phyloP scores from a whole-genome alignment of 2,329 filamentous ascomycete species.

The Fusarium cyanostomum region DNA sequence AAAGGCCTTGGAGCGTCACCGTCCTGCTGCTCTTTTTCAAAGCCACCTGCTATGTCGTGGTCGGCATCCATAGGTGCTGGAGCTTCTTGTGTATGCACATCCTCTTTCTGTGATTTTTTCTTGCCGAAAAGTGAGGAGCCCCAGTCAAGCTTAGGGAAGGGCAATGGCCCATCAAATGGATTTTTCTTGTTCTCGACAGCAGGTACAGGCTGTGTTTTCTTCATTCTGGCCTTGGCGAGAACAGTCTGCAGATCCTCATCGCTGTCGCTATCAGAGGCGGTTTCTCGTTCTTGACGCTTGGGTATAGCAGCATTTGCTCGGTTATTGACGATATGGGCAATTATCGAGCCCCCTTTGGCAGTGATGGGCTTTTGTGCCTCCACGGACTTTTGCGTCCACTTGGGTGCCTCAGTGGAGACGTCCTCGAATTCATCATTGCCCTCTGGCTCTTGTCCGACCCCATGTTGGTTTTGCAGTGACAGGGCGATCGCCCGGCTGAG shows the following conservation, averaged over 20 bases:
- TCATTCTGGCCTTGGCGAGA: slow-evolving; percentile 74
- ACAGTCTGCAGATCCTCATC: slow-evolving; percentile 84
- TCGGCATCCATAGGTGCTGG: slow-evolving; percentile 36
- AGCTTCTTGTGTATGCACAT: slow-evolving; percentile 27
- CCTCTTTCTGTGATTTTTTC: slow-evolving; percentile 44
- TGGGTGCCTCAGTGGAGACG: slow-evolving; percentile 55
- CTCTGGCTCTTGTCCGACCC: slow-evolving; percentile 48
- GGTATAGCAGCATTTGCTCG: slow-evolving; percentile 70
- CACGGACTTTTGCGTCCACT: slow-evolving; percentile 66
- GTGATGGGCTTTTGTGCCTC: slow-evolving; percentile 61
- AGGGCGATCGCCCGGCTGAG: slow-evolving; percentile 84
- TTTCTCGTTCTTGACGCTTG: slow-evolving; percentile 45
- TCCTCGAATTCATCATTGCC: slow-evolving; percentile 61
- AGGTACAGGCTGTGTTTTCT: slow-evolving; percentile 53
- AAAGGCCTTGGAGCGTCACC: slow-evolving; percentile 65
- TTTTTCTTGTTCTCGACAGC: slow-evolving; percentile 65
- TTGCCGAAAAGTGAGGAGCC: slow-evolving; percentile 68
- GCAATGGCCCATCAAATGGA: slow-evolving; percentile 80
- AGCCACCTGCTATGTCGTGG: slow-evolving; percentile 69
- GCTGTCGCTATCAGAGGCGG: slow-evolving; percentile 67
- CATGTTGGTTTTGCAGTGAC: slow-evolving; percentile 76
- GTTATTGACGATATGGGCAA: slow-evolving; percentile 79
- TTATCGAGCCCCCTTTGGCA: slow-evolving; percentile 65
- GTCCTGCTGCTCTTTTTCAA: slow-evolving; percentile 61
- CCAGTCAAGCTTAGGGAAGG: slow-evolving; percentile 87